These are phyloP conservation scores for Ophiostoma montium DNA, from an alignment of 2,329 filamentous ascomycete species.

Conservation along the genomic window DNA sequence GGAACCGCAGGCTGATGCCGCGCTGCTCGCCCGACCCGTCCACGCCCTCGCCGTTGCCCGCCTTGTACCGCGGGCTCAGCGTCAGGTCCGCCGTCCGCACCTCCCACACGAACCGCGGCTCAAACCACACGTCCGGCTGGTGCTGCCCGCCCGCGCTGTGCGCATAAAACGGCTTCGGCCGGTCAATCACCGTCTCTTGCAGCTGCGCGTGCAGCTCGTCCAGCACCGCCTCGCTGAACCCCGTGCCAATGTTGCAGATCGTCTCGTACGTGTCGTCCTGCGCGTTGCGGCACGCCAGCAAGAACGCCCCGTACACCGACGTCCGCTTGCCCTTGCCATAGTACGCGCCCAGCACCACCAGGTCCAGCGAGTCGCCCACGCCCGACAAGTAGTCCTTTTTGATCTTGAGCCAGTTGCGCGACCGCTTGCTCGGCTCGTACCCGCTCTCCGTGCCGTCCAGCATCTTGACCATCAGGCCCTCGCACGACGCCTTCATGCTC, in stretches of 20 bases:
- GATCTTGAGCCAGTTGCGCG: conserved; percentile 97
- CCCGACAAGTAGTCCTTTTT: conserved; percentile 97
- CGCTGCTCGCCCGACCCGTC: conserved; percentile 44
- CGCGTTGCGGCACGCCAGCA: conserved; percentile 85
- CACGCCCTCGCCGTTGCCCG: conserved; percentile 71
- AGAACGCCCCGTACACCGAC: conserved; percentile 87
- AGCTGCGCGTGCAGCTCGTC: conserved; percentile 70
- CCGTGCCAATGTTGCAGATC: conserved; percentile 96
- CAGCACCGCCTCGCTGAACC: conserved; percentile 90
- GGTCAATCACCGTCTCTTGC: conserved; percentile 66
- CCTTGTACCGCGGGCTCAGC: conserved; percentile 81
- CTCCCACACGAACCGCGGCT: conserved; percentile 90
- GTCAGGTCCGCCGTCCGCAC: conserved; percentile 95
- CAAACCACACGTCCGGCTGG: conserved; percentile 97
- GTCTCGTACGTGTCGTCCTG: conserved; percentile 75
- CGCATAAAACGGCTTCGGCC: conserved; percentile 84
- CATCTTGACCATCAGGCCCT: conserved; percentile 99
- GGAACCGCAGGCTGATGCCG: conserved; percentile 82
- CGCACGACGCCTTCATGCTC: conserved; percentile 87
- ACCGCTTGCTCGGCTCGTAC: conserved; percentile 92
- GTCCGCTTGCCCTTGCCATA: conserved; percentile 91
- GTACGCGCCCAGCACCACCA: conserved; percentile 92
- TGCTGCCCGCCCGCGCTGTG: conserved; percentile 77
- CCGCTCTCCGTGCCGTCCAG: conserved; percentile 81
- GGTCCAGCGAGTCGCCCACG: conserved; percentile 87